These are phyloP conservation scores for Blastocystis sp. DNA, from an alignment of 352 stramenopile species.

Conservation along the genomic window DNA sequence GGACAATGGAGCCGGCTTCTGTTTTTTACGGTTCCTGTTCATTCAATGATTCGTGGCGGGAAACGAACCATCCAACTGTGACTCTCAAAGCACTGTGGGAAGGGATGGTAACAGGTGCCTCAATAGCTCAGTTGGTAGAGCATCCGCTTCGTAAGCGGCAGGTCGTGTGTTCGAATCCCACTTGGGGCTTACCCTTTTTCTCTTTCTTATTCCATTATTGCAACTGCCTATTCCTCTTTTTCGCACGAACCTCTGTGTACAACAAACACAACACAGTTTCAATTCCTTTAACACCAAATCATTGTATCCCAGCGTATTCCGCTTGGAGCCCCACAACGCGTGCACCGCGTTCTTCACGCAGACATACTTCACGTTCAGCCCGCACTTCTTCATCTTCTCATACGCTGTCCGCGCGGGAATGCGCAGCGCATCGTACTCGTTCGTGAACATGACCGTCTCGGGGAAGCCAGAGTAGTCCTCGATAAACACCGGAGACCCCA, in stretches of 20 bases:
- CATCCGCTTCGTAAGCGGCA: conserved; percentile 54
- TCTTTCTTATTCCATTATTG: too few species aligned
- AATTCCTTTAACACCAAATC: conserved; percentile 43
- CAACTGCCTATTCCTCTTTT: too few species aligned
- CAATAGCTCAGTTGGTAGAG: conserved; percentile 58
- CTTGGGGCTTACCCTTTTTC: conserved; percentile 36
- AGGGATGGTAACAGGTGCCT: conserved; percentile 26
- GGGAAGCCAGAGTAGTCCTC: conserved; percentile 11
- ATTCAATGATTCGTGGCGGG: too few species aligned
- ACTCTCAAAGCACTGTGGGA: too few species aligned
- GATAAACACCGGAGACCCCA: neutral
- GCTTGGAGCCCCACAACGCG: conserved; percentile 21
- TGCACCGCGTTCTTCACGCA: conserved; percentile 34
- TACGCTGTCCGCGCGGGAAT: neutral
- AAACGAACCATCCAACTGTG: too few species aligned
- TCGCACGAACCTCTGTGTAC: neutral
- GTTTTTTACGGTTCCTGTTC: neutral
- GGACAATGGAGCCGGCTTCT: neutral
- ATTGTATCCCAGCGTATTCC: conserved; percentile 2
- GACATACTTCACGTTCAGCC: conserved; percentile 4
- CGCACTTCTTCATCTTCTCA: conserved; percentile 40
- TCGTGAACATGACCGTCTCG: neutral
- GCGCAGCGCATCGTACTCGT: conserved; percentile 21
- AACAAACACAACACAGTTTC: neutral
- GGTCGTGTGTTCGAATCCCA: conserved; percentile 54